Percentiles rank a stretch among this genome's conserved stretches.
phyloP scores from a whole-genome alignment of 768 basidiomycete genomes.

The Candolleomyces aberdarensis region DNA sequence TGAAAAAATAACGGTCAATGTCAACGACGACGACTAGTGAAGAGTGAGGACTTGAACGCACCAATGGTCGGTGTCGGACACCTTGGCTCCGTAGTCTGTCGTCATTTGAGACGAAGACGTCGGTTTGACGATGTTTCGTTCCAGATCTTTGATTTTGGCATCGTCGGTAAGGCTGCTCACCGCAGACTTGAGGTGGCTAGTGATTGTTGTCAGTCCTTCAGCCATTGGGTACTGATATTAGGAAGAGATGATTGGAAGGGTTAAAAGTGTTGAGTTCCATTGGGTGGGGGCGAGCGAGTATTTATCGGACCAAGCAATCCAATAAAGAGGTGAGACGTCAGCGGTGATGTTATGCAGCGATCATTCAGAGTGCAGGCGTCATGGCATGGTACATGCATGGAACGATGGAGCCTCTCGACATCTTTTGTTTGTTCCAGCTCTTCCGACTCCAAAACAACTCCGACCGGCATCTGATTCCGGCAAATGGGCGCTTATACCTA shows the following conservation, averaged over 20 bases:
- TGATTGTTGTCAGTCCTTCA: background rate
- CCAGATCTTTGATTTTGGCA: slow-evolving; percentile 33
- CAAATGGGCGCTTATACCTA: too few relatives aligned
- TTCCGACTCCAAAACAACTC: too few relatives aligned
- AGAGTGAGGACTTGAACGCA: slow-evolving; percentile 20
- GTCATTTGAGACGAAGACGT: slow-evolving; percentile 37
- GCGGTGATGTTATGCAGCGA: background rate
- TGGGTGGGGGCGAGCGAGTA: too few relatives aligned
- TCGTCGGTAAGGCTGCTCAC: slow-evolving; percentile 22
- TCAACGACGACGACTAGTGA: background rate
- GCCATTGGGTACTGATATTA: slow-evolving; percentile 17
- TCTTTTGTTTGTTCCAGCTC: too few relatives aligned
- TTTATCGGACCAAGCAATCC: too few relatives aligned
- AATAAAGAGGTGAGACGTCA: background rate
- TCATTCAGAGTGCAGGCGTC: too few relatives aligned
- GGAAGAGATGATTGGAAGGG: background rate
- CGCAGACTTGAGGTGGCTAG: slow-evolving; percentile 21
- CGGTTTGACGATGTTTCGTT: slow-evolving; percentile 29
- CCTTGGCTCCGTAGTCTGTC: slow-evolving; percentile 58
- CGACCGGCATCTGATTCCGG: too few relatives aligned
- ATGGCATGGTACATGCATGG: too few relatives aligned
- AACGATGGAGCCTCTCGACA: too few relatives aligned
- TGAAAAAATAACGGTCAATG: slow-evolving; percentile 18
- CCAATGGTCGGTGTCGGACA: slow-evolving; percentile 68
- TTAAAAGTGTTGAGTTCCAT: too few relatives aligned